Conservation (phyloP, 2,329 filamentous ascomycete genomes). For the Dichotomopilus funicola region DNA sequence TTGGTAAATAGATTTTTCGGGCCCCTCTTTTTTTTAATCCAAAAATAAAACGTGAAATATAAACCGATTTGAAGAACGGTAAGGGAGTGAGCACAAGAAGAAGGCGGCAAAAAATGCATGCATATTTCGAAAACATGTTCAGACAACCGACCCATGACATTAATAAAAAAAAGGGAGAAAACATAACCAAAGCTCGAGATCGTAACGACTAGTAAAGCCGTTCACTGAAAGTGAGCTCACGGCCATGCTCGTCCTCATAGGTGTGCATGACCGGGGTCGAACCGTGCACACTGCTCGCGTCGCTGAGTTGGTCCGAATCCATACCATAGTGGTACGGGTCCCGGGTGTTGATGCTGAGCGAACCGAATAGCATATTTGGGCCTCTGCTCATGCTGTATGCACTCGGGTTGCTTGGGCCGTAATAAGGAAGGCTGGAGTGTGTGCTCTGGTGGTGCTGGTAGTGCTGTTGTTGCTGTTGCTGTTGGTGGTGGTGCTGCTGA, state of each 20-base stretch:
- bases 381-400: conserved; percentile 30
- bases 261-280: conserved; percentile 32
- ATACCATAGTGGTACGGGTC: conserved; percentile 33
- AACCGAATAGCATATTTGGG: neutral
- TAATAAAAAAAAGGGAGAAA: neutral
- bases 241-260: conserved; percentile 40
- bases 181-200: conserved; percentile 1
- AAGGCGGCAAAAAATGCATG: too few species aligned
- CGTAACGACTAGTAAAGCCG: conserved; percentile 36
- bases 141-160: too few species aligned
- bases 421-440: conserved; percentile 14
- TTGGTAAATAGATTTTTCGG: too few species aligned
- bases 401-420: conserved; percentile 28
- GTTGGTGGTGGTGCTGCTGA: neutral
- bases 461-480: neutral
- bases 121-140: too few species aligned
- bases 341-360: neutral
- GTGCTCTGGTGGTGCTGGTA: conserved; percentile 4
- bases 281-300: conserved; percentile 31
- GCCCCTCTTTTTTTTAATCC: too few species aligned
- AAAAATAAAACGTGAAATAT: too few species aligned
- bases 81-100: too few species aligned
- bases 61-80: too few species aligned
- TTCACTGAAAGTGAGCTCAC: conserved; percentile 37
- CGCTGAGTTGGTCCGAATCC: conserved; percentile 38